Base-by-base conservation (phyloP, 768 basidiomycete species). In the Trametes maxima region DNA sequence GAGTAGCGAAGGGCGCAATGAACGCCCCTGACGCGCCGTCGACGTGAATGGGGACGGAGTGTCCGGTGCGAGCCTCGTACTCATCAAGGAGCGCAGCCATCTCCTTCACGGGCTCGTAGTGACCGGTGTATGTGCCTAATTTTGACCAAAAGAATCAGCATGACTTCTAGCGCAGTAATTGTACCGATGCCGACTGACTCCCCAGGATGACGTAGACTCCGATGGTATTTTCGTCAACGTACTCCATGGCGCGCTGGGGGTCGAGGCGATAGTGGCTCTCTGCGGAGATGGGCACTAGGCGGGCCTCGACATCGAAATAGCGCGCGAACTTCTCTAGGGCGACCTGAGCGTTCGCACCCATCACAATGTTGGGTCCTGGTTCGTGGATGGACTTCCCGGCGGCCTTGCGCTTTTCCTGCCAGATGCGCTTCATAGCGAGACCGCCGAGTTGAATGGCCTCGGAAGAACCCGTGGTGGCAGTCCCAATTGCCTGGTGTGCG, bases 181-280 rank as follows among this genome's bases (percentile, higher is more conserved):
- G 12, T 14, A 13, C 40, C 11, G 14, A 45, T 25, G 7, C 5
- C 2, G 2, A 68, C 75, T 44, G 68, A 80, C 88, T 78, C 35
- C 79, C 81, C 24, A 85, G 76, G 59, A 83, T 83, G 58, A 84
- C 84, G 63, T 85, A 89, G 54, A 89, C 75, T 48, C 87, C 87
- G 60, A 89, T 88, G 1, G 85, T 86, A 64, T 88, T 88, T 75
- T 89, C 87, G 66, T 89, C 88, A 16, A 89, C 79, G 52, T 77
- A 82, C 44, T 88, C 75, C 77, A 88, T 83, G 0, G 84, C 85
- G 50, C 78, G 80, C 70, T 86, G 80, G 1, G 88, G 80, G 59
- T 89, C 88, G 69, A 95, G 87, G 55, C 90, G 84, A 66, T 94
- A 92, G 39, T 90, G 87, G 73, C 79, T 88, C 69, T 84, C 84